A percentile compares a stretch with the other conserved stretches of the same genome.
Conservation (phyloP, 164 flowering plant species). For the Houttuynia cordata region DNA sequence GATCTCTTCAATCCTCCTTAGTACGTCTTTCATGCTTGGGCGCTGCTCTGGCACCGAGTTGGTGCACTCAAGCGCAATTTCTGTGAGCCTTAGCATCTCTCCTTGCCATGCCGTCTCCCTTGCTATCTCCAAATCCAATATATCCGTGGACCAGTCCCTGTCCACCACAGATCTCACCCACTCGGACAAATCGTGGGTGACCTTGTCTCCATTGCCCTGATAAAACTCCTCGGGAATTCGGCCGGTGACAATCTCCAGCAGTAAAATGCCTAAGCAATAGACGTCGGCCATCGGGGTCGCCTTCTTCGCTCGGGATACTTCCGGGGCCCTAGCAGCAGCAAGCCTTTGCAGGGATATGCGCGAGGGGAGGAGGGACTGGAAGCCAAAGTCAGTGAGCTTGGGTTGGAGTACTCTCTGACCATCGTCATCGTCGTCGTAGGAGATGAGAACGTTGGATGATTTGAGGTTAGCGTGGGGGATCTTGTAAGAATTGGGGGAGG, state of each 20-base stretch:
- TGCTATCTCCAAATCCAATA: constrained; percentile 40
- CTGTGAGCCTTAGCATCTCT: constrained; percentile 43
- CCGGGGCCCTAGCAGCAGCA: constrained; percentile 33
- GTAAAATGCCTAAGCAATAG: constrained; percentile 48
- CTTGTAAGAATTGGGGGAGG: constrained; percentile 23
- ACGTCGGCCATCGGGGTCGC: constrained; percentile 41
- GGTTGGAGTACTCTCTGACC: constrained; percentile 14
- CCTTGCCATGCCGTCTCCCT: constrained; percentile 30
- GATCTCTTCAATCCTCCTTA: constrained; percentile 38
- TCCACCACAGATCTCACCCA: constrained; percentile 40
- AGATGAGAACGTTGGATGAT: constrained; percentile 46
- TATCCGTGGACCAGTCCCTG: constrained; percentile 50
- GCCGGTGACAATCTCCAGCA: constrained; percentile 55
- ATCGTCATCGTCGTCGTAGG: not conserved
- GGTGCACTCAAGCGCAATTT: constrained; percentile 49
- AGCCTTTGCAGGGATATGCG: constrained; percentile 16
- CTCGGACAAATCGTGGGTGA: constrained; percentile 22
- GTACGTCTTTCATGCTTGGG: constrained; percentile 39
- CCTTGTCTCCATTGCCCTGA: not conserved
- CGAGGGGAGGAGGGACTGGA: constrained; percentile 30
- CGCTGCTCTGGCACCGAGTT: constrained; percentile 31
- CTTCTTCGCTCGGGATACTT: constrained; percentile 29
- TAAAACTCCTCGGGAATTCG: constrained; percentile 22
- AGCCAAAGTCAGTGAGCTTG: constrained; percentile 48
- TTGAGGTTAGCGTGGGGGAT: constrained; percentile 62